Evolutionary conservation across 2,329 filamentous ascomycete genomes (phyloP), one percentile per base, ranked within the genome.

Genomic region (Orbilia javanica): DNA sequence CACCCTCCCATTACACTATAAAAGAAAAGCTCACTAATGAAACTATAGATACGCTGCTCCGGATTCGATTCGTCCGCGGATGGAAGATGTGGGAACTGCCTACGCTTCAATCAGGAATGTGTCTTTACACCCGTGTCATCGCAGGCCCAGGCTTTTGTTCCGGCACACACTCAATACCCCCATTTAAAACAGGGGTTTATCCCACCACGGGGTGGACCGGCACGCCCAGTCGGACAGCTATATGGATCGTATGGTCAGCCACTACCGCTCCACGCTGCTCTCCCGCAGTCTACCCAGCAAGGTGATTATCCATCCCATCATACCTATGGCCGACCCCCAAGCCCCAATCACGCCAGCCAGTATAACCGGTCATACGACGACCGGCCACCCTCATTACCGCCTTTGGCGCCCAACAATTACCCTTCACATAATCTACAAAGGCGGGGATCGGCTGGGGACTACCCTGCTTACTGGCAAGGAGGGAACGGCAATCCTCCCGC

Each of bases 61-160:
- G 91, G 91, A 29, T 93, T 92, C 83, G 91, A 92, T 82, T 88
- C 88, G 71, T 91, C 90, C 44, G 88, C 90, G 44, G 90, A 92
- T 83, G 91, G 91, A 76, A 89, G 90, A 77, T 93, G 91, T 86
- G 89, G 87, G 82, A 93, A 93, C 83, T 93, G 91, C 83, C 87
- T 90, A 80, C 87, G 91, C 57, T 93, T 93, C 85, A 90, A 91
- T 80, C 91, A 93, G 84, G 90, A 92, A 83, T 93, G 91, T 84
- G 89, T 93, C 84, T 93, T 93, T 84, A 92, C 90, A 0, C 91
- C 91, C 1, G 91, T 93, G 25, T 92, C 90, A 2, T 91, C 90
- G 10, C 90, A 92, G 84, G 89, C 90, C 7, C 90, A 92, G 83
- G 91, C 91, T 10, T 93, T 93, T 82, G 91, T 93, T 36, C 91